These are phyloP conservation scores for Fusarium anguioides DNA, from an alignment of 2,329 filamentous ascomycete species.

Conservation along the genomic window DNA sequence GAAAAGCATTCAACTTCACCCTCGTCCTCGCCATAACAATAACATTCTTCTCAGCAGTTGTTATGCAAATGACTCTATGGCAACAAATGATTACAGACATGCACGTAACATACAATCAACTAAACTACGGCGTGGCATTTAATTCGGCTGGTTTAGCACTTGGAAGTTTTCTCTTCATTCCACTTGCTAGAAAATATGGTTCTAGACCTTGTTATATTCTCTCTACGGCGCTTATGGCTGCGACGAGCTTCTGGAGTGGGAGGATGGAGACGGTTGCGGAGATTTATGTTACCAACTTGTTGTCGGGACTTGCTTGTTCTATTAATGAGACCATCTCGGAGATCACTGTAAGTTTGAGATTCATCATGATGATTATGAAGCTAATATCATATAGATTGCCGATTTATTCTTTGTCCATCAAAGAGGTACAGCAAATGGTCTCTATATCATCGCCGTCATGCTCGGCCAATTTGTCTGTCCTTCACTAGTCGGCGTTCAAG, in stretches of 20 bases:
- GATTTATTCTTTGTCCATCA: slow-evolving; percentile 51
- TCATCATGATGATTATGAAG: rapidly evolving
- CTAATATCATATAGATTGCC: slow-evolving; percentile 36
- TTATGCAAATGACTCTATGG: slow-evolving; percentile 42
- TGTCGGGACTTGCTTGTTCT: slow-evolving; percentile 51
- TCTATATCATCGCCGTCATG: slow-evolving; percentile 49
- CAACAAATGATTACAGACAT: slow-evolving; percentile 46
- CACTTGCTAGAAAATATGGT: slow-evolving; percentile 49
- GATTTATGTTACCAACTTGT: slow-evolving; percentile 40
- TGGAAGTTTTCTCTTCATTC: slow-evolving; percentile 48
- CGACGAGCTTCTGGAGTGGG: slow-evolving; percentile 14
- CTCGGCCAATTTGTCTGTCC: slow-evolving; percentile 46
- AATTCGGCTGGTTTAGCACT: slow-evolving; percentile 46
- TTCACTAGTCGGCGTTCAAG: slow-evolving; percentile 45
- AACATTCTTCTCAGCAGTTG: slow-evolving; percentile 36
- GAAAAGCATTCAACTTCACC: slow-evolving; percentile 43
- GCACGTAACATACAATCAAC: slow-evolving; percentile 36
- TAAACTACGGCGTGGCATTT: slow-evolving; percentile 42
- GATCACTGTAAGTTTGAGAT: slow-evolving; percentile 46
- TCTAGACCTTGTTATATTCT: slow-evolving; percentile 45
- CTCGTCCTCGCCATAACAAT: slow-evolving; percentile 40
- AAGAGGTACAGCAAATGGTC: slow-evolving; percentile 45
- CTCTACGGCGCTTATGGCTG: slow-evolving; percentile 19
- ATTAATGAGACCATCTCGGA: slow-evolving; percentile 53
- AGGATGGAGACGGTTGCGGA: slow-evolving; percentile 25